Evolutionary conservation across 2,329 filamentous ascomycete species (phyloP).

Genomic region (Camillea tinctor): DNA sequence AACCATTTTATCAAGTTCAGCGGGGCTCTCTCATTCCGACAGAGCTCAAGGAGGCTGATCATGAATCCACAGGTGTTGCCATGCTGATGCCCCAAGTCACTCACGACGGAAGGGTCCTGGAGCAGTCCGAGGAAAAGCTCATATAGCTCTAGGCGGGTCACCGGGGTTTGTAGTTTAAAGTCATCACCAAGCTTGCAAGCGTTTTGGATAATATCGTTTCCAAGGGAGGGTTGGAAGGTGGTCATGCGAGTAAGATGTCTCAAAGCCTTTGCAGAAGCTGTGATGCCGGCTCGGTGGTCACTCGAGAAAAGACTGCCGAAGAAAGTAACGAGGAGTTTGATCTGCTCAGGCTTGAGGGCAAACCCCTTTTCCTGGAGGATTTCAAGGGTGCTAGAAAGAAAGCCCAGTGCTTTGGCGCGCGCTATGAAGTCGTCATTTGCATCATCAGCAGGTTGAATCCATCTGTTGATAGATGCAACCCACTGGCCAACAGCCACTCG

Average conservation of each 20-base stretch:
- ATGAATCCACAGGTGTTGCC: conserved; percentile 47
- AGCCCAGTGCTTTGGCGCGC: conserved; percentile 56
- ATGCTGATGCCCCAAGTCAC: conserved; percentile 45
- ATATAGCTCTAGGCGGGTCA: conserved; percentile 53
- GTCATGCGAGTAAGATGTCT: conserved; percentile 49
- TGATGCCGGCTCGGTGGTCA: conserved; percentile 58
- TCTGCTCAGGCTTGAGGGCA: conserved; percentile 50
- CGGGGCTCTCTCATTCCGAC: conserved; percentile 55
- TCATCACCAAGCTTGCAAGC: conserved; percentile 54
- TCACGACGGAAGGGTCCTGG: conserved; percentile 40
- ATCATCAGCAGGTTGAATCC: conserved; percentile 46
- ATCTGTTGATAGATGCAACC: conserved; percentile 54
- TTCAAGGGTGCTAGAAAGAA: conserved; percentile 53
- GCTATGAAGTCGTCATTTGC: conserved; percentile 48
- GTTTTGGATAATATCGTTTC: conserved; percentile 47
- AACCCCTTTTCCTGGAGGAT: conserved; percentile 40
- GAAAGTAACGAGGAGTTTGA: conserved; percentile 51
- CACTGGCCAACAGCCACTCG: conserved; percentile 51
- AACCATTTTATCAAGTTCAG: conserved; percentile 59
- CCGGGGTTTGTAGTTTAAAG: conserved; percentile 51
- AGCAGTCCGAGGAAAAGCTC: conserved; percentile 47
- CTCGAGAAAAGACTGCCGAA: conserved; percentile 59
- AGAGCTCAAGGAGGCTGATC: conserved; percentile 49
- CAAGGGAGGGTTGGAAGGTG: conserved; percentile 49
- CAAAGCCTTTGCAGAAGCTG: conserved; percentile 53